These are phyloP conservation scores for Calophaca sinica DNA, from an alignment of 306 rosid species.

Conservation along the genomic window DNA sequence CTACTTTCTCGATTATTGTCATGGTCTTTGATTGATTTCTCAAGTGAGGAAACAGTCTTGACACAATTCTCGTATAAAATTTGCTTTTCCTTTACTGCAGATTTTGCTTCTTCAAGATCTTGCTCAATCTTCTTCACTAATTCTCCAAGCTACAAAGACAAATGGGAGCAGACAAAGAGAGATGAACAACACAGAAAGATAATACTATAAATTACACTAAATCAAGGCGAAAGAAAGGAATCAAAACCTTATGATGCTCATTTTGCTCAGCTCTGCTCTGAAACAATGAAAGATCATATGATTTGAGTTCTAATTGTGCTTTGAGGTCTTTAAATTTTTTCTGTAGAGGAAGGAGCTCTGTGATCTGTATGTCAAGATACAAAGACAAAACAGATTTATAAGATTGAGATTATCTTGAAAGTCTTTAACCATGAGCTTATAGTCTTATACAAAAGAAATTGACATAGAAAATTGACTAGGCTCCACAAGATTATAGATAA, in stretches of 20 bases:
- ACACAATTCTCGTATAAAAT: slow-evolving; percentile 64
- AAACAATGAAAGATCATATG: slow-evolving; percentile 81
- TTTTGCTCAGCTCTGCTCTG: slow-evolving; percentile 93
- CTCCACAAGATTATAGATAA: slow-evolving; percentile 21
- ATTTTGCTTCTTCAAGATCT: slow-evolving; percentile 84
- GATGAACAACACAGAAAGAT: slow-evolving; percentile 28
- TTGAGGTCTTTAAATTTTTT: slow-evolving; percentile 75
- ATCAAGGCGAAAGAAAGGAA: slow-evolving; percentile 29
- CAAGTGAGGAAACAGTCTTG: slow-evolving; percentile 69
- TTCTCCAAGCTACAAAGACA: slow-evolving; percentile 78
- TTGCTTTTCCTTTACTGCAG: slow-evolving; percentile 69
- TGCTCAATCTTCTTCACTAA: slow-evolving; percentile 83
- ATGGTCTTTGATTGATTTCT: slow-evolving; percentile 89
- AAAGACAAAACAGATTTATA: slow-evolving; percentile 30
- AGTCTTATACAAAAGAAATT: neutral
- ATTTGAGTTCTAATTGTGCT: slow-evolving; percentile 80
- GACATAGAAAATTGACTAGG: slow-evolving; percentile 4
- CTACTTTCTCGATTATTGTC: slow-evolving; percentile 76
- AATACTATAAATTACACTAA: neutral
- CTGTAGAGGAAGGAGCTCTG: slow-evolving; percentile 79
- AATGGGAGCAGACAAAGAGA: slow-evolving; percentile 38
- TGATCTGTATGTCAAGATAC: slow-evolving; percentile 64
- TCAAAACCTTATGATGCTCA: slow-evolving; percentile 92
- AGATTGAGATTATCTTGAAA: slow-evolving; percentile 31
- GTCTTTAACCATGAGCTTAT: slow-evolving; percentile 3